Percentiles rank a stretch among this genome's conserved stretches.
Conservation (phyloP, 2,329 filamentous ascomycete species). For the Fusarium hostae region DNA sequence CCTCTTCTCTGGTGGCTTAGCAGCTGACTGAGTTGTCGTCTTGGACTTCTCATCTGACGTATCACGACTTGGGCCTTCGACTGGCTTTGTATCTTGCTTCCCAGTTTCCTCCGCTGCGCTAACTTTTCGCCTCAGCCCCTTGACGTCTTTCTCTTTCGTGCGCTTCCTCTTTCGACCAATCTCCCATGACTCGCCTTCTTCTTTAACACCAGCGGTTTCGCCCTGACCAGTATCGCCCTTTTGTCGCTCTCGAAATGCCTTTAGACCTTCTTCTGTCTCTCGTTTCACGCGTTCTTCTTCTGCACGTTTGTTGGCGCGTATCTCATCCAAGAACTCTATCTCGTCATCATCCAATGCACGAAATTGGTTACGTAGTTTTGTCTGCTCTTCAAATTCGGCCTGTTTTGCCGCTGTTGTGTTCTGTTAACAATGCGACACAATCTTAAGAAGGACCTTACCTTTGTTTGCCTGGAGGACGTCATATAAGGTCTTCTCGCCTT, state of each 20-base stretch:
- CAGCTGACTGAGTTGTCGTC: not conserved
- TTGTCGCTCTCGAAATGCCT: slow-evolving; percentile 65
- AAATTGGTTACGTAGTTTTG: slow-evolving; percentile 79
- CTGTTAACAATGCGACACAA: not conserved
- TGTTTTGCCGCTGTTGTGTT: slow-evolving; percentile 74
- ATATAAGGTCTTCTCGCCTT: slow-evolving; percentile 71
- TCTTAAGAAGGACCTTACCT: slow-evolving; percentile 57
- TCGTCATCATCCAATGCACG: slow-evolving; percentile 82
- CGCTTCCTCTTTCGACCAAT: slow-evolving; percentile 54
- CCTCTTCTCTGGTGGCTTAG: slow-evolving; percentile 37
- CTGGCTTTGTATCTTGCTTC: slow-evolving; percentile 24
- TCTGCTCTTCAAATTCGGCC: slow-evolving; percentile 81
- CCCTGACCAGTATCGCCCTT: slow-evolving; percentile 41
- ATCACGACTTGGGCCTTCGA: slow-evolving; percentile 17
- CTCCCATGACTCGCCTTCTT: slow-evolving; percentile 48
- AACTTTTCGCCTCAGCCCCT: slow-evolving; percentile 47
- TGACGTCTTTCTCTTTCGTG: slow-evolving; percentile 51
- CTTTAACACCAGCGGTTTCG: slow-evolving; percentile 40
- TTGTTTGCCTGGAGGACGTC: slow-evolving; percentile 86
- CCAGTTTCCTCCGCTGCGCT: slow-evolving; percentile 22
- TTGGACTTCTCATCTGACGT: slow-evolving; percentile 19
- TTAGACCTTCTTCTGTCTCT: slow-evolving; percentile 68
- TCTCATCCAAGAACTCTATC: slow-evolving; percentile 76
- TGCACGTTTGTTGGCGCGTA: slow-evolving; percentile 59
- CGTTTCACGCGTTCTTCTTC: slow-evolving; percentile 65